Conservation (phyloP, 768 basidiomycete genomes). For the Russula virescens region DNA sequence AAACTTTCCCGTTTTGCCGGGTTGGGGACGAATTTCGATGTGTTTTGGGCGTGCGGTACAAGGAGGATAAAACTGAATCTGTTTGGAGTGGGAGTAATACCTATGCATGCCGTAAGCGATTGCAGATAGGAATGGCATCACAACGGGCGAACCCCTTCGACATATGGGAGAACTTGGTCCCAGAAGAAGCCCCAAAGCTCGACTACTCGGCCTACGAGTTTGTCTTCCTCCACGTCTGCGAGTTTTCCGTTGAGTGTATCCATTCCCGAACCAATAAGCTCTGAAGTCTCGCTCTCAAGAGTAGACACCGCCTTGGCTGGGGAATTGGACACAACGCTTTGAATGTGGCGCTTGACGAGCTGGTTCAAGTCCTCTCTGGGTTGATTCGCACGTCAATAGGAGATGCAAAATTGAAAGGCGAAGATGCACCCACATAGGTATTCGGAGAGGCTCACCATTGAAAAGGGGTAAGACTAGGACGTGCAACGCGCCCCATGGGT, state of each 20-base stretch:
- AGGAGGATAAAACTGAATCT: conserved; percentile 56
- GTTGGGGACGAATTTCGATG: conserved; percentile 44
- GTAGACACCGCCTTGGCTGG: conserved; percentile 69
- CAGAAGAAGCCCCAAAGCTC: conserved; percentile 94
- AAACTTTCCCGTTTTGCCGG: conserved; percentile 44
- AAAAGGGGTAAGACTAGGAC: conserved; percentile 87
- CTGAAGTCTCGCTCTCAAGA: conserved; percentile 73
- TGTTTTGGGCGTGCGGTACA: conserved; percentile 55
- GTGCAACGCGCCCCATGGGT: conserved; percentile 78
- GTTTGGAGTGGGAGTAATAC: conserved; percentile 57
- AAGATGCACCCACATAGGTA: conserved; percentile 60
- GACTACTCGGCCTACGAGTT: conserved; percentile 69
- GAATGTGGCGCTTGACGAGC: conserved; percentile 75
- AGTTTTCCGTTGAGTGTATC: conserved; percentile 86
- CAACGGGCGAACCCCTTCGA: conserved; percentile 68
- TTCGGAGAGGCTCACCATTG: conserved; percentile 80
- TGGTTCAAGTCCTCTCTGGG: conserved; percentile 80
- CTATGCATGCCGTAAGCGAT: conserved; percentile 29
- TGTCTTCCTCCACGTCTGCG: conserved; percentile 67
- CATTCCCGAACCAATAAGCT: conserved; percentile 85
- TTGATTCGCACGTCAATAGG: neutral
- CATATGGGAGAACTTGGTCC: conserved; percentile 80
- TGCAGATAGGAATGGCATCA: conserved; percentile 35
- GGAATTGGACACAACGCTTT: conserved; percentile 61
- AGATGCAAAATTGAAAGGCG: neutral